Evolutionary conservation across 2,329 filamentous ascomycete genomes (phyloP).

Genomic region (Arthrinium phaeospermum): DNA sequence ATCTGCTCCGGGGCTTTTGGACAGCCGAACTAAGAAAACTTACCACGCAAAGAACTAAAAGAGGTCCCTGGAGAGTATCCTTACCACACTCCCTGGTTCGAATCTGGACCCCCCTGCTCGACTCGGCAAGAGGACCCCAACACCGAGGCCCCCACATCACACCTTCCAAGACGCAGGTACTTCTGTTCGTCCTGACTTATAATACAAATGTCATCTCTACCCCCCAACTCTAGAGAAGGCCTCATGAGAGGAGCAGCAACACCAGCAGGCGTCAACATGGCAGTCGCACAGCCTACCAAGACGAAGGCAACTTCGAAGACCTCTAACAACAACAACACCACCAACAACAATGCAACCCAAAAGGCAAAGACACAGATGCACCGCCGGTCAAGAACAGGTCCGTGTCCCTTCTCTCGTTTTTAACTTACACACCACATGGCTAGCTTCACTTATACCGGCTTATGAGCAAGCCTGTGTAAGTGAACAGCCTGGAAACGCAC

Average conservation of each 20-base stretch:
- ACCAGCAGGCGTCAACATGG: constrained; percentile 58
- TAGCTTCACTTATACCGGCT: constrained; percentile 29
- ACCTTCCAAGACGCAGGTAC: constrained; percentile 49
- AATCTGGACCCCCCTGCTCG: constrained; percentile 48
- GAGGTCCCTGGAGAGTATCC: constrained; percentile 16
- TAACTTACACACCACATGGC: constrained; percentile 23
- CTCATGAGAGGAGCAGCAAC: constrained; percentile 52
- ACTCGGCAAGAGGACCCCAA: constrained; percentile 43
- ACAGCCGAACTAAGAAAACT: constrained; percentile 28
- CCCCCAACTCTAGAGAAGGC: constrained; percentile 63
- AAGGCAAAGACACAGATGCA: constrained; percentile 87
- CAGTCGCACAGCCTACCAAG: constrained; percentile 64
- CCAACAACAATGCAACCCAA: constrained; percentile 53
- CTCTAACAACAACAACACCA: constrained; percentile 49
- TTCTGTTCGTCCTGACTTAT: constrained; percentile 37
- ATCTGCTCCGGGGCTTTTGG: constrained; percentile 28
- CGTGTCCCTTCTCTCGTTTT: constrained; percentile 42
- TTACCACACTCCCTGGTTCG: constrained; percentile 30
- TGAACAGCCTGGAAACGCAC: constrained; percentile 23
- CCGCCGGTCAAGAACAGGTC: constrained; percentile 92
- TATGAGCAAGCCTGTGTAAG: constrained; percentile 32
- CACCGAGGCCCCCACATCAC: constrained; percentile 30
- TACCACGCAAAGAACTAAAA: constrained; percentile 24
- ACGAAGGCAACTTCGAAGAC: constrained; percentile 62
- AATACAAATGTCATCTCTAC: constrained; percentile 70